These are phyloP conservation scores for Gymnopilus dilepis DNA, from an alignment of 768 basidiomycete genomes.

Conservation along the genomic window DNA sequence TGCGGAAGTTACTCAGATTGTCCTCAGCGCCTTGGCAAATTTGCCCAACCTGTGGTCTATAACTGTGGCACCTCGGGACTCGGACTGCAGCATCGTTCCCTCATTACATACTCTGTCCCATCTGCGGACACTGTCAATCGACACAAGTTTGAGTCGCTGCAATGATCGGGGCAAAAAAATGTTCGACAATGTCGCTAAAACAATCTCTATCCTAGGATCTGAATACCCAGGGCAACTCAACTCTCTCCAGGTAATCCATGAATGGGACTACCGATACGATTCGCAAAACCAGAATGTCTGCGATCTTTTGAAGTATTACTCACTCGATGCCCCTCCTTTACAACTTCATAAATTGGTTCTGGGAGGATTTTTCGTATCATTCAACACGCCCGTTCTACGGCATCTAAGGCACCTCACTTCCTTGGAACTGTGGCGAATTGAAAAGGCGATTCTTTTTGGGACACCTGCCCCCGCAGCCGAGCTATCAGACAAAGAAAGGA, in stretches of 20 bases:
- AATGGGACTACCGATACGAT: not conserved
- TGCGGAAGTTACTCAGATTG: not conserved
- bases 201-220: not conserved
- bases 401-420: not conserved
- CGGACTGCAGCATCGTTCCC: not conserved
- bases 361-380: not conserved
- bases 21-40: not conserved
- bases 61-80: not conserved
- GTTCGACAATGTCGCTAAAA: not conserved
- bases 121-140: not conserved
- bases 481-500: not conserved
- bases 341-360: not conserved
- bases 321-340: not conserved
- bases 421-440: not conserved
- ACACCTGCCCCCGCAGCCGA: not conserved
- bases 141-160: not conserved
- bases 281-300: not conserved
- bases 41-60: not conserved
- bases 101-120: not conserved
- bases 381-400: not conserved
- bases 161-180: not conserved
- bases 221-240: not conserved
- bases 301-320: slow-evolving; percentile 1
- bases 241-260: not conserved
- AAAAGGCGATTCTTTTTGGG: not conserved